Base-by-base conservation (phyloP, 2,329 filamentous ascomycete genomes). In the Aureobasidium pullulans region DNA sequence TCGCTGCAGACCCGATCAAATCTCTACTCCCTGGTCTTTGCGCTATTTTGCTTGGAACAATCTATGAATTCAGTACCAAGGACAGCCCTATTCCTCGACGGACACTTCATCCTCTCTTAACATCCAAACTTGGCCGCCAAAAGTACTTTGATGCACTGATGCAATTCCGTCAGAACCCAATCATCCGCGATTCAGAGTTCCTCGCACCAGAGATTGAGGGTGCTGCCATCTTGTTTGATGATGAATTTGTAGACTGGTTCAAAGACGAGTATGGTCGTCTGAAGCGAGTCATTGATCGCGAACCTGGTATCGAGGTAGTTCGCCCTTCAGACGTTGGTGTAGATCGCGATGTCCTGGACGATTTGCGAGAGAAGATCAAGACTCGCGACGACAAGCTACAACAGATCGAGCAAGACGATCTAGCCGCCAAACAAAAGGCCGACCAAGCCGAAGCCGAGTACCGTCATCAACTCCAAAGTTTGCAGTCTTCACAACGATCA, bases 51-150 rank as follows among this genome's bases (percentile, higher is more conserved):
- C 79, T 97, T 1, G 94, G 93, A 9, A 86, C 95, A 19, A 81
- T 94, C 4, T 99, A 97, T 70, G 94, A 99, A 68, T 99, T 97
- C 69, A 97, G 93, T 9, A 96, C 93, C 0, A 96, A 96, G 70
- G 94, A 99, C 73, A 97, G 93, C 0, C 90, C 94, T 0, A 87
- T 99, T 54, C 84, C 93, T 6, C 83, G 94, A 62, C 80, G 85
- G 28, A 92, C 88, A 9, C 76, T 99, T 46, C 89, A 96, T 67
- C 84, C 88, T 28, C 82, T 96, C 31, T 78, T 99, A 37, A 79
- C 84, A 31, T 84, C 87, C 46, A 84, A 87, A 60, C 81, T 97
- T 66, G 90, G 91, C 40, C 85, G 92, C 65, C 91, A 96, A 66
- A 86, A 87, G 67, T 99, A 96, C 69, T 84, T 95, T 59, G 88